These are phyloP conservation scores for Pholiota molesta DNA, from an alignment of 768 basidiomycete genomes.

Conservation along the genomic window DNA sequence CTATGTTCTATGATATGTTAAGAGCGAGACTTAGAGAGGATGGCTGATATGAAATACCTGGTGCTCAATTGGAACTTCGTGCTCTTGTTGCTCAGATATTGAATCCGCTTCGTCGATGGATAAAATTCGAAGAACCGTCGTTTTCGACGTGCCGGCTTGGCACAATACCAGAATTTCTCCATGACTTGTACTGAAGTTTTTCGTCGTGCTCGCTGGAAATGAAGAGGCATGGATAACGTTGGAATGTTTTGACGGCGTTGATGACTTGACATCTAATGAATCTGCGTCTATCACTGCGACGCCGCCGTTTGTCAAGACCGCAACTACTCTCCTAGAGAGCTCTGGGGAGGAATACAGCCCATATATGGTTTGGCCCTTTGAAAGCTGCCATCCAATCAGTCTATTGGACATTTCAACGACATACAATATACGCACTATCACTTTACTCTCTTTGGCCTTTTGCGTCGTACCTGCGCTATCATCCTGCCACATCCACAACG, in stretches of 20 bases:
- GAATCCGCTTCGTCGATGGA: slow-evolving; percentile 34
- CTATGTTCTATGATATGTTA: slow-evolving; percentile 35
- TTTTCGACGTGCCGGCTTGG: slow-evolving; percentile 23
- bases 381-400: slow-evolving; percentile 20
- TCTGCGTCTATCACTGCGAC: slow-evolving; percentile 26
- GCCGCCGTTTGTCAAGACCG: slow-evolving; percentile 25
- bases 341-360: slow-evolving; percentile 26
- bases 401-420: background rate
- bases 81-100: slow-evolving; percentile 31
- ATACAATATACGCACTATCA: slow-evolving; percentile 42
- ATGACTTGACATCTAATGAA: slow-evolving; percentile 26
- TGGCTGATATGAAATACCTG: slow-evolving; percentile 28
- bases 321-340: slow-evolving; percentile 27
- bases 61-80: slow-evolving; percentile 30
- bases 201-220: slow-evolving; percentile 19
- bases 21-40: slow-evolving; percentile 3
- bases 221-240: slow-evolving; percentile 23
- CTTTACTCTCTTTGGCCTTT: slow-evolving; percentile 23
- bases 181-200: slow-evolving; percentile 15
- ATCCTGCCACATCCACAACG: slow-evolving; percentile 67
- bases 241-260: slow-evolving; percentile 13
- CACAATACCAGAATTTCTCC: slow-evolving; percentile 23
- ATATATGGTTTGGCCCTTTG: slow-evolving; percentile 23
- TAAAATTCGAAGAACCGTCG: slow-evolving; percentile 31
- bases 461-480: slow-evolving; percentile 32